Conservation (phyloP, 2,329 filamentous ascomycete species). For the Diaporthe citrichinensis region DNA sequence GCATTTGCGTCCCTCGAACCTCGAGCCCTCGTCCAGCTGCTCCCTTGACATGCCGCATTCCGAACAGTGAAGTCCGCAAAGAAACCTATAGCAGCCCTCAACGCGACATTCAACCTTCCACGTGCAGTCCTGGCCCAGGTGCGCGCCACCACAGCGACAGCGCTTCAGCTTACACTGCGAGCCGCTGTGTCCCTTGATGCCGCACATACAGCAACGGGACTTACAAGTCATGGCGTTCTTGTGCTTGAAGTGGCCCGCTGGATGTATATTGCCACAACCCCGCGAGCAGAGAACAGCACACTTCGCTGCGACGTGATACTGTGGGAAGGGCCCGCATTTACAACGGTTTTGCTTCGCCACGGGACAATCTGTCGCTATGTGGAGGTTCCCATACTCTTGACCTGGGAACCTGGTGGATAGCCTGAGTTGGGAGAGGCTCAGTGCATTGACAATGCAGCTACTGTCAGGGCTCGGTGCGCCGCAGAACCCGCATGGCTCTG, state of each 20-base stretch:
- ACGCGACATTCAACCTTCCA: constrained; percentile 55
- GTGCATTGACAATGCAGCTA: neutral
- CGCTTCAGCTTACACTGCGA: constrained; percentile 51
- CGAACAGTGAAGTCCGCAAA: constrained; percentile 54
- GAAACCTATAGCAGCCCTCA: constrained; percentile 50
- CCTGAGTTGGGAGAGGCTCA: neutral
- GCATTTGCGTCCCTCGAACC: constrained; percentile 51
- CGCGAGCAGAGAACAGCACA: constrained; percentile 54
- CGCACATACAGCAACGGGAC: constrained; percentile 59
- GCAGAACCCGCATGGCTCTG: constrained; percentile 53
- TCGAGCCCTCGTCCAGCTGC: constrained; percentile 41
- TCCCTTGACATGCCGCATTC: constrained; percentile 48
- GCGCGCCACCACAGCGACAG: constrained; percentile 54
- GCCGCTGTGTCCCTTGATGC: constrained; percentile 54
- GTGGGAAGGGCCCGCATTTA: constrained; percentile 56
- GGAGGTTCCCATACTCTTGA: constrained; percentile 35
- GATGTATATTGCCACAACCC: constrained; percentile 48
- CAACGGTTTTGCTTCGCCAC: constrained; percentile 53
- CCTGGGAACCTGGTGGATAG: neutral
- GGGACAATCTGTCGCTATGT: constrained; percentile 50
- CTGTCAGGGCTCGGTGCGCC: constrained; percentile 44
- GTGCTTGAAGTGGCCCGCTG: constrained; percentile 49
- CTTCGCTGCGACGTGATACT: constrained; percentile 50
- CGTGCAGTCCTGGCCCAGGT: constrained; percentile 57
- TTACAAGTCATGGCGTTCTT: constrained; percentile 55